These are phyloP conservation scores for Pyronema omphalodes DNA, from an alignment of 495 filamentous ascomycete genomes.

Conservation along the genomic window DNA sequence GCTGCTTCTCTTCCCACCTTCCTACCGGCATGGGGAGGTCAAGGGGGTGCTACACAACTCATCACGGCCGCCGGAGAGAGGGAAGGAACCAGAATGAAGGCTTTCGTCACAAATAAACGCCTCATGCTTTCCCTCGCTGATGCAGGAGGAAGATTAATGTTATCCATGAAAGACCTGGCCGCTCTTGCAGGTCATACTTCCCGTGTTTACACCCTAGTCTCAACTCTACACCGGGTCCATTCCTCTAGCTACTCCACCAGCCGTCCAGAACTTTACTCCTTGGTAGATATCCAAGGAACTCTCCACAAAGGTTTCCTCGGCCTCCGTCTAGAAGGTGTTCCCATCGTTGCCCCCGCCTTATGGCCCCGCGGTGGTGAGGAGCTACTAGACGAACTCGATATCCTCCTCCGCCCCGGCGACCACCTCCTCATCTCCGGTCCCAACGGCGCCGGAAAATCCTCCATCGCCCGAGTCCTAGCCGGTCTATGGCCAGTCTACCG, in stretches of 20 bases:
- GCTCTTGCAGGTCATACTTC: slow-evolving; percentile 92
- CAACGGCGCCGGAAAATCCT: slow-evolving; percentile 86
- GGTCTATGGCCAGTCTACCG: slow-evolving; percentile 95
- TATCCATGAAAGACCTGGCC: slow-evolving; percentile 93
- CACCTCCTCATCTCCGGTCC: slow-evolving; percentile 89
- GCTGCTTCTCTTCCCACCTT: slow-evolving; percentile 85
- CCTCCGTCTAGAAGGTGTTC: slow-evolving; percentile 81
- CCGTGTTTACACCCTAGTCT: slow-evolving; percentile 85
- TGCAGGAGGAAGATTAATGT: slow-evolving; percentile 96
- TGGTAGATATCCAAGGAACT: slow-evolving; percentile 81
- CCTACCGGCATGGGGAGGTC: slow-evolving; percentile 82
- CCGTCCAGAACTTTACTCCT: slow-evolving; percentile 63
- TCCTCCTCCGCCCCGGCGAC: slow-evolving; percentile 75
- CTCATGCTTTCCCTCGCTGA: slow-evolving; percentile 96
- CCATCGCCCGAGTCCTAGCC: slow-evolving; percentile 73
- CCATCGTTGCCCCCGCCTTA: slow-evolving; percentile 70
- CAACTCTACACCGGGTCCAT: slow-evolving; percentile 83
- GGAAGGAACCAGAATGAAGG: slow-evolving; percentile 77
- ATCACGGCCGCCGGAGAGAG: slow-evolving; percentile 30
- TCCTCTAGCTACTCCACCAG: slow-evolving; percentile 64
- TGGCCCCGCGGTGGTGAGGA: slow-evolving; percentile 78
- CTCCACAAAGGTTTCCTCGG: slow-evolving; percentile 88
- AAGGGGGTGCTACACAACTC: slow-evolving; percentile 51
- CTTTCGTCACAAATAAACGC: slow-evolving; percentile 98
- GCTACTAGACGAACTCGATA: slow-evolving; percentile 67